These are phyloP conservation scores for Aspergillus viridinutans DNA, from an alignment of 2,329 filamentous ascomycete genomes.

Conservation along the genomic window DNA sequence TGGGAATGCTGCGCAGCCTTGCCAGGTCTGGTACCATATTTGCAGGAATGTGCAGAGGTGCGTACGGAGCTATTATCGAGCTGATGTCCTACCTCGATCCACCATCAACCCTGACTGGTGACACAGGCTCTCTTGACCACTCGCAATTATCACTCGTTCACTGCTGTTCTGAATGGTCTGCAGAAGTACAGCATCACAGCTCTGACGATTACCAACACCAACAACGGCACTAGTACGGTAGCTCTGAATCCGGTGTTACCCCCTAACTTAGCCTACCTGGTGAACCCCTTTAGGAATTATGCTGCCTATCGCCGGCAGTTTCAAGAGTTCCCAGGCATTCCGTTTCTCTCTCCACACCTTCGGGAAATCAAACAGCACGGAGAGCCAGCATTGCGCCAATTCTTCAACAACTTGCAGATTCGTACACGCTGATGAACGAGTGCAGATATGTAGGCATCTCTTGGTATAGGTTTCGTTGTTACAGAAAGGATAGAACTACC, in stretches of 20 bases:
- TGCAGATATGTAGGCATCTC: slow-evolving; percentile 1
- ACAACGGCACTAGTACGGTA: slow-evolving; percentile 14
- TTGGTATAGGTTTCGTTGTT: background rate
- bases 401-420: slow-evolving; percentile 24
- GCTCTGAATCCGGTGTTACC: slow-evolving; percentile 22
- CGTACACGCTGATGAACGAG: slow-evolving; percentile 20
- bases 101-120: slow-evolving; percentile 2
- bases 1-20: slow-evolving; percentile 38
- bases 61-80: slow-evolving; percentile 7
- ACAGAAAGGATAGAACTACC: background rate
- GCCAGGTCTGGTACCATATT: slow-evolving; percentile 27
- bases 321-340: slow-evolving; percentile 30
- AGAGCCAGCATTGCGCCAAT: slow-evolving; percentile 21
- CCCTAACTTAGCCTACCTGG: slow-evolving; percentile 21
- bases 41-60: slow-evolving; percentile 36
- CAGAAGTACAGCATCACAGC: slow-evolving; percentile 29
- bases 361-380: slow-evolving; percentile 29
- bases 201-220: slow-evolving; percentile 13
- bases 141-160: slow-evolving; percentile 36
- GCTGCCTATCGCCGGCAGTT: slow-evolving; percentile 33
- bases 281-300: slow-evolving; percentile 32
- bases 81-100: background rate
- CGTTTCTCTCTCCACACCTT: slow-evolving; percentile 37
- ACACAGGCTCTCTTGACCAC: slow-evolving; percentile 25
- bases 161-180: slow-evolving; percentile 34